Conservation (phyloP, 495 filamentous ascomycete species). For the Letharia columbiana region DNA sequence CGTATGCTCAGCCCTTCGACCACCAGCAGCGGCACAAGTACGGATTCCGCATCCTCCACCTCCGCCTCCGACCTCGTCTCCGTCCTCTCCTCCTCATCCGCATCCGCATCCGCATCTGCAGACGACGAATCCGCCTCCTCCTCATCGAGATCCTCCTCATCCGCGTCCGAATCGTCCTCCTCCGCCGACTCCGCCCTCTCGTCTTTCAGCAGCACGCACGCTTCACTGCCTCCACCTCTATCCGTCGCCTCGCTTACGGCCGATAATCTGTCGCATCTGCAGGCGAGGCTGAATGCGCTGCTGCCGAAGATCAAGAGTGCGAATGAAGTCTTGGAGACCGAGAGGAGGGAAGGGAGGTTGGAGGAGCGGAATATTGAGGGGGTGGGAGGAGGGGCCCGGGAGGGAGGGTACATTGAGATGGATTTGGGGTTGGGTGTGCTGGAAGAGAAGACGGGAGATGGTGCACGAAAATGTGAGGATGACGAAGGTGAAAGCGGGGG, state of each 20-base stretch:
- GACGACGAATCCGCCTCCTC: slow-evolving; percentile 12
- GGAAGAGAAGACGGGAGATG: slow-evolving; percentile 34
- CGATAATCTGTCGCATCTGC: slow-evolving; percentile 16
- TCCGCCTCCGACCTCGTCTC: slow-evolving; percentile 29
- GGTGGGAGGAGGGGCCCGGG: slow-evolving; percentile 24
- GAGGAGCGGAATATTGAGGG: slow-evolving; percentile 35
- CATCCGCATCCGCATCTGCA: slow-evolving; percentile 23
- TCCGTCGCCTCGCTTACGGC: slow-evolving; percentile 28
- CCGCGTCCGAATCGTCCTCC: background rate
- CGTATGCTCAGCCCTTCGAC: background rate
- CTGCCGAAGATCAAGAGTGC: slow-evolving; percentile 41
- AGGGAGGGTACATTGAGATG: slow-evolving; percentile 43
- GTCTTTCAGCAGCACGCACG: slow-evolving; percentile 7
- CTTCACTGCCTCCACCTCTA: slow-evolving; percentile 15
- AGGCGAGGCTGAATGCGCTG: slow-evolving; percentile 38
- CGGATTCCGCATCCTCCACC: background rate
- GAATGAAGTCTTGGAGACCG: slow-evolving; percentile 40
- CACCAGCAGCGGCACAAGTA: background rate
- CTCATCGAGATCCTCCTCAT: slow-evolving; percentile 19
- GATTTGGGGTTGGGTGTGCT: slow-evolving; percentile 47
- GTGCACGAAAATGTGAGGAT: slow-evolving; percentile 10
- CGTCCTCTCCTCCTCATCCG: slow-evolving; percentile 29
- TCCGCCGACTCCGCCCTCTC: background rate
- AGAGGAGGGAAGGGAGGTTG: slow-evolving; percentile 34
- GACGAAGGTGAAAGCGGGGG: slow-evolving; percentile 16